These are phyloP conservation scores for Ceratocystis cubensis DNA, from an alignment of 2,329 filamentous ascomycete species.

Conservation along the genomic window DNA sequence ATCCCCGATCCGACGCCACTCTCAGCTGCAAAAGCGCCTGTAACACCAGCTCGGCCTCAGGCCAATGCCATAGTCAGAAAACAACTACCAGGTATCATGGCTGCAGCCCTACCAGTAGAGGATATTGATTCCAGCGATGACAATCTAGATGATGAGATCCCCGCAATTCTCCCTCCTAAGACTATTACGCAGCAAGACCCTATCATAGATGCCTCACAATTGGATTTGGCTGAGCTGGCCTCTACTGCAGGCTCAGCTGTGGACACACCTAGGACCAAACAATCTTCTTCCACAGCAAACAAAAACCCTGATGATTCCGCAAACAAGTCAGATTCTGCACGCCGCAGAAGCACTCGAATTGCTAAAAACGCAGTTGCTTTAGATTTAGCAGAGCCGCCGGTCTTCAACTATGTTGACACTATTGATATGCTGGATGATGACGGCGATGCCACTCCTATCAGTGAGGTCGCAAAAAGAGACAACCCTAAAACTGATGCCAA, in stretches of 20 bases:
- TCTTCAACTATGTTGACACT: background rate
- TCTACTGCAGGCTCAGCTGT: background rate
- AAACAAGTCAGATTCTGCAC: background rate
- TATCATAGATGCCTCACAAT: background rate
- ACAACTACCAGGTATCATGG: background rate
- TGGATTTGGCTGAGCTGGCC: background rate
- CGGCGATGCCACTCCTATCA: too few species aligned
- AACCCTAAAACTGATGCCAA: background rate
- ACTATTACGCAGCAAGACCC: background rate
- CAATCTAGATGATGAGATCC: constrained; percentile 14
- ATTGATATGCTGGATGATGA: background rate
- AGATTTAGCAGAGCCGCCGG: background rate
- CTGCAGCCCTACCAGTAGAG: constrained; percentile 14
- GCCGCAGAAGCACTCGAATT: background rate
- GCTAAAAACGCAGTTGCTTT: background rate
- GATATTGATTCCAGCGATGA: constrained; percentile 21
- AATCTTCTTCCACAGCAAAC: background rate
- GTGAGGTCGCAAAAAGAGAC: background rate
- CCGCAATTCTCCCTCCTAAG: background rate
- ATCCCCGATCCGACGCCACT: background rate
- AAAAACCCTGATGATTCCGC: background rate
- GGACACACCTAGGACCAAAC: background rate
- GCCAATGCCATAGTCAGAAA: background rate
- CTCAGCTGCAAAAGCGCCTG: background rate
- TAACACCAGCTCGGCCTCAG: background rate